phyloP scores from a whole-genome alignment of 2,329 filamentous ascomycete species.

The Colletotrichum liaoningense region DNA sequence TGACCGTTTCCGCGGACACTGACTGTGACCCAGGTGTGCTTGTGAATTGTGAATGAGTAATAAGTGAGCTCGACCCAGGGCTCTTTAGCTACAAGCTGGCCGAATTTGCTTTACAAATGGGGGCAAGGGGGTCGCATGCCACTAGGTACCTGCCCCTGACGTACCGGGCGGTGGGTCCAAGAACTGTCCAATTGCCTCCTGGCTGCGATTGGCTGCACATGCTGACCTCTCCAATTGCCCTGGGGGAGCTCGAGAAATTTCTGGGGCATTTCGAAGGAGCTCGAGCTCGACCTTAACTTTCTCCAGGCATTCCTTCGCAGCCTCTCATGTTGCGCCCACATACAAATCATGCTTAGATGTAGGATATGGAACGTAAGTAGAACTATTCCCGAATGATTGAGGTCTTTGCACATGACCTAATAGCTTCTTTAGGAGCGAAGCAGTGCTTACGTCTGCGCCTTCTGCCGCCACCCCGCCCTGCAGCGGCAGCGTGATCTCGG shows the following conservation, averaged over 20 bases:
- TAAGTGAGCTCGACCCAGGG: slow-evolving; percentile 2
- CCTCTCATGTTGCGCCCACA: slow-evolving; percentile 26
- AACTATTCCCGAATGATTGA: too few relatives aligned
- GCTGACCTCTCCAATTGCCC: slow-evolving; percentile 1
- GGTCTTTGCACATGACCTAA: slow-evolving; percentile 13
- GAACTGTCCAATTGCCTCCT: slow-evolving; percentile 4
- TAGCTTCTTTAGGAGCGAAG: slow-evolving; percentile 45
- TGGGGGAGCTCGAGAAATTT: slow-evolving; percentile 22
- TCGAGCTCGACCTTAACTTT: not conserved
- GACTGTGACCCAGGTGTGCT: slow-evolving; percentile 1
- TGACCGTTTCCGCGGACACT: slow-evolving; percentile 7
- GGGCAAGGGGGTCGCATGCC: slow-evolving; percentile 11
- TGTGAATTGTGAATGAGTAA: not conserved
- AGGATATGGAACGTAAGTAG: slow-evolving; percentile 52
- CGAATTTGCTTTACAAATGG: not conserved
- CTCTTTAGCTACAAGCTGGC: slow-evolving; percentile 14
- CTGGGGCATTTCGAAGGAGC: not conserved
- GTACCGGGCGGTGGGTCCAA: not conserved
- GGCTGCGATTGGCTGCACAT: not conserved
- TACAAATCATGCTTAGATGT: slow-evolving; percentile 54
- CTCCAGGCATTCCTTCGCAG: slow-evolving; percentile 7
- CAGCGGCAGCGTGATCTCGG: slow-evolving; percentile 10
- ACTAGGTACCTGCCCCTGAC: slow-evolving; percentile 9
- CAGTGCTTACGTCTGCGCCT: slow-evolving; percentile 54
- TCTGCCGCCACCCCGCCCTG: slow-evolving; percentile 46